Conservation (phyloP, 768 basidiomycete genomes). For the Termitomyces sp. region DNA sequence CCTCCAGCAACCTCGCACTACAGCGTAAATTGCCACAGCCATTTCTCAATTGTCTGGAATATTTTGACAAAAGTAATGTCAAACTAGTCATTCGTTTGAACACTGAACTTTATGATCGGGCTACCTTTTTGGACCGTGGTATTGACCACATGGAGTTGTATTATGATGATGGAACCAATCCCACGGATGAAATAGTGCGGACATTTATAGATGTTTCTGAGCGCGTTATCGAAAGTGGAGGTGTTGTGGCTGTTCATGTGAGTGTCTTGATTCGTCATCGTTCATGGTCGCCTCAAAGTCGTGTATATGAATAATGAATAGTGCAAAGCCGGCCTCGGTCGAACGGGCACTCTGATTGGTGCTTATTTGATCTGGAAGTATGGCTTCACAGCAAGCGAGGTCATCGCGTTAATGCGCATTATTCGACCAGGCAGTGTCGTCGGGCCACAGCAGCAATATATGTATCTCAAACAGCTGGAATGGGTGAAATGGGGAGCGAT, state of each 20-base stretch:
- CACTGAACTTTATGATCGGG: constrained; percentile 83
- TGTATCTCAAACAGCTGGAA: constrained; percentile 91
- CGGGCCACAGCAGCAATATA: constrained; percentile 90
- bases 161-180: constrained; percentile 98
- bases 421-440: constrained; percentile 92
- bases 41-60: constrained; percentile 88
- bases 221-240: constrained; percentile 66
- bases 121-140: constrained; percentile 76
- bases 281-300: constrained; percentile 15
- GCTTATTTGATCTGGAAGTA: constrained; percentile 99
- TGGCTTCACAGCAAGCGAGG: constrained; percentile 92
- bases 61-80: constrained; percentile 84
- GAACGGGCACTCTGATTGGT: constrained; percentile 95
- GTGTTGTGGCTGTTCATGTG: constrained; percentile 86
- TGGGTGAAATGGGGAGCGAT: constrained; percentile 92
- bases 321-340: constrained; percentile 96
- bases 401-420: constrained; percentile 97
- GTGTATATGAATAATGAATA: constrained; percentile 24
- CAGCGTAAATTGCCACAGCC: constrained; percentile 75
- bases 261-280: constrained; percentile 23
- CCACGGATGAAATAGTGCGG: constrained; percentile 90
- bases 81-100: constrained; percentile 93
- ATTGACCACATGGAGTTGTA: constrained; percentile 91
- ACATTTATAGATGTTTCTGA: constrained; percentile 88
- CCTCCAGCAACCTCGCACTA: constrained; percentile 47